Evolutionary conservation across 2,329 filamentous ascomycete genomes (phyloP), one percentile per base, ranked within the genome.

Genomic region (Calonectria crousiana): DNA sequence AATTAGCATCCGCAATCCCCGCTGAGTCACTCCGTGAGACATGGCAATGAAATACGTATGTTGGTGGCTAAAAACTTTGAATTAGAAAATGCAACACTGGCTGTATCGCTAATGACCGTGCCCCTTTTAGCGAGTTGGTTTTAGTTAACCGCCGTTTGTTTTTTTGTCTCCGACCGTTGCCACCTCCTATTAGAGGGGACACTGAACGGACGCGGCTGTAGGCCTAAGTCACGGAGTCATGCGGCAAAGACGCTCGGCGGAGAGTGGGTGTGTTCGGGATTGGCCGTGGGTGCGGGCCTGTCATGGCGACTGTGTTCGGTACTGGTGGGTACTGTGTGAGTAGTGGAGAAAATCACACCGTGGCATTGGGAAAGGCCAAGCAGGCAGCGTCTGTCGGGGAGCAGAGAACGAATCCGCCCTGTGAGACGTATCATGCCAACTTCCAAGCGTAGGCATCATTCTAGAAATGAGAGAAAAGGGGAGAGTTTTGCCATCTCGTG

Each of bases 231-330:
- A 62, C 52, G 62, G 69, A 67, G 58, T 66, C 71, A 69, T 36
- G 56, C 66, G 66, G 66, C 53, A 69, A 69, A 58, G 47, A 60
- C 66, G 49, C 14, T 69, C 58, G 58, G 66, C 53, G 71, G 56
- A 47, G 30, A 30, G 71, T 56, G 49, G 65, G 38, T 47, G 60
- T 44, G 34, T 52, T 41, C 58, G 38, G 71, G 66, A 66, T 38
- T 65, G 56, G 56, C 71, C 56, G 71, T 60, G 32, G 53, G 28
- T 26, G 30, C 56, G 44, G 38, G 23, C 13, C 53, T 38, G 56
- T 52, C 38, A 52, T 32, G 36, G 51, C 28, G 32, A 51, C n/a
- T 28, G 23, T 20, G 47, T 47, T 66, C 41, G 62, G 51, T 11
- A 56, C 20, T 38, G 53, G 65, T n/a, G 41, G 26, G 34, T 32